phyloP scores from a whole-genome alignment of 768 basidiomycete genomes.

The Wakefieldia striispora region DNA sequence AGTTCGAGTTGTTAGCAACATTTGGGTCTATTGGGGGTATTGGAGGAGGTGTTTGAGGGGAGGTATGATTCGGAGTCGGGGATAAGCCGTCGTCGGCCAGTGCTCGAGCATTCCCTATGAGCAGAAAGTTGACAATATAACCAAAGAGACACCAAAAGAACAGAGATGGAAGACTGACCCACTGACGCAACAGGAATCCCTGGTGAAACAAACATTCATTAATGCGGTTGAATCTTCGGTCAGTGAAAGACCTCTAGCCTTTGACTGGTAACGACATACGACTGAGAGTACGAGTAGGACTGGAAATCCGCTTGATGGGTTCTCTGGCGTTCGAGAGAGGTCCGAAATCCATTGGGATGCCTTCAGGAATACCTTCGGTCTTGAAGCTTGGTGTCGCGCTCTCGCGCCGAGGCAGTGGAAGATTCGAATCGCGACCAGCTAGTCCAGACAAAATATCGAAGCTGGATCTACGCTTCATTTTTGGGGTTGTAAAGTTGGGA shows the following conservation, averaged over 20 bases:
- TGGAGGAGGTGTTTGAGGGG: slow-evolving; percentile 30
- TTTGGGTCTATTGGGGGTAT: slow-evolving; percentile 37
- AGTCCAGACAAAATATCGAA: slow-evolving; percentile 68
- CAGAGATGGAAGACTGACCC: slow-evolving; percentile 47
- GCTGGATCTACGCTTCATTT: slow-evolving; percentile 62
- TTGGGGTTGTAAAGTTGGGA: slow-evolving; percentile 38
- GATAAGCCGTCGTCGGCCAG: slow-evolving; percentile 70
- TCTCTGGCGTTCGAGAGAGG: slow-evolving; percentile 37
- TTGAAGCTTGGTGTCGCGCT: slow-evolving; percentile 34
- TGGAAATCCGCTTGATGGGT: slow-evolving; percentile 52
- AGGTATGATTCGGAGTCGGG: slow-evolving; percentile 32
- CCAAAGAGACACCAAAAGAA: slow-evolving; percentile 11
- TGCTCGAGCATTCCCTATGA: slow-evolving; percentile 76
- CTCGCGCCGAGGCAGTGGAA: slow-evolving; percentile 68
- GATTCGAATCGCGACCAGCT: slow-evolving; percentile 72
- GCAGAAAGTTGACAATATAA: slow-evolving; percentile 14
- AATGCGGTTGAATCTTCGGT: slow-evolving; percentile 18
- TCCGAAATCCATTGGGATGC: slow-evolving; percentile 62
- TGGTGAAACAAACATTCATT: slow-evolving; percentile 33
- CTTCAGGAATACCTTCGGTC: slow-evolving; percentile 66
- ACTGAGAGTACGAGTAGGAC: slow-evolving; percentile 77
- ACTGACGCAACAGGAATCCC: slow-evolving; percentile 78
- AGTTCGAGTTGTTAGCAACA: slow-evolving; percentile 26
- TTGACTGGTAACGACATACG: slow-evolving; percentile 50
- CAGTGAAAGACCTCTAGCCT: slow-evolving; percentile 20